Base-by-base conservation (phyloP, 306 rosid species). In the Sophora flavescens region DNA sequence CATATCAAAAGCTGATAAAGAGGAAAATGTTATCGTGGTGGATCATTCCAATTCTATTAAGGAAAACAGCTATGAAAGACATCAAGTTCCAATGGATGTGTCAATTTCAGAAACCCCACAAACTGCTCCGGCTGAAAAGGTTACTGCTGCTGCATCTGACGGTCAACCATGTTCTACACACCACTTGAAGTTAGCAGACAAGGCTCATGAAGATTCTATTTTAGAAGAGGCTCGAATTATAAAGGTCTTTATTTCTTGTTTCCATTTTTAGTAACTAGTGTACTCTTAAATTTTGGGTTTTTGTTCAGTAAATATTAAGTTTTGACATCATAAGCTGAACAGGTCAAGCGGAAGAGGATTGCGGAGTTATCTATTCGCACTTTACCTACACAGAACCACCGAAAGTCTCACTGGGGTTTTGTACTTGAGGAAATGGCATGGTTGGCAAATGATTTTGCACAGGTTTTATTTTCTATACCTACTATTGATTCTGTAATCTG, bases 371-470 rank as follows among this genome's bases (percentile, higher is more conserved):
- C 99, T 41, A 75, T 84, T 73, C 91, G 53, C 77, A 56, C 89
- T 64, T 80, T 82, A 72, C 92, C 91, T 17, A 54, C 70, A 47
- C 97, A 87, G 76, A 76, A 64, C 82, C 78, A 76, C 41, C 83
- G 71, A 47, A 93, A 87, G 84, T 88, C 98, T 72, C 98, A 89
- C 22, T 96, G 99, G 99, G 96, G 86, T 81, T 96, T 89, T 85
- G 96, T 96, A 57, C 91, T 96, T 15, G 98, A 93, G 86, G 99
- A 96, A 84, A 93, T 96, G 97, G 85, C 94, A 9, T 96, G 99
- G 99, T 70, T 96, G 94, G 98, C 99, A 33, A 96, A 93, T 81
- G 99, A 96, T 96, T 93, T 91, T 89, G 93, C 90, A 0, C 99
- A 96, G 98, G 99, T 87, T 72, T 83, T 80, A 81, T 79, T 81